phyloP scores from a whole-genome alignment of 768 basidiomycete species.

The Phlebiopsis gigantea region DNA sequence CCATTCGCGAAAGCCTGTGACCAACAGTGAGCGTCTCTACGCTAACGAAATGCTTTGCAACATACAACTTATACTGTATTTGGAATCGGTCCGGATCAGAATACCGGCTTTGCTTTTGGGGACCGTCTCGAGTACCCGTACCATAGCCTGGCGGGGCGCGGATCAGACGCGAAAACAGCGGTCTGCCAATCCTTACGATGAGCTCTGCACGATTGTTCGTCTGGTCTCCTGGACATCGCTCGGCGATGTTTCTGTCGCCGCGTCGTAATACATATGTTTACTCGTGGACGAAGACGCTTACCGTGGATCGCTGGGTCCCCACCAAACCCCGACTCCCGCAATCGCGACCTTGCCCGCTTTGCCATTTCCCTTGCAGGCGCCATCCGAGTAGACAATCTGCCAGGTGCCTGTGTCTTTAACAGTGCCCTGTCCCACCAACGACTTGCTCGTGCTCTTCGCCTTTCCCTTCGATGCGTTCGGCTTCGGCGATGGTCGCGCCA shows the following conservation, averaged over 20 bases:
- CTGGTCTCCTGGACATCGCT: constrained; percentile 77
- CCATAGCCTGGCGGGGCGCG: constrained; percentile 59
- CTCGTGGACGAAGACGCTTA: constrained; percentile 19
- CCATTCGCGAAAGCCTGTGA: constrained; percentile 64
- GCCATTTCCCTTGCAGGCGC: constrained; percentile 84
- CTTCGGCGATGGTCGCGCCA: neutral
- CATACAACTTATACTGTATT: constrained; percentile 74
- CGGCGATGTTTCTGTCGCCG: constrained; percentile 76
- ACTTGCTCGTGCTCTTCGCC: neutral
- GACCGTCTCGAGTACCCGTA: constrained; percentile 72
- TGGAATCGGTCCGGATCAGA: constrained; percentile 80
- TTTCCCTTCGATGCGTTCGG: neutral
- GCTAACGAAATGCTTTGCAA: neutral
- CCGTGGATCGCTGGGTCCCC: constrained; percentile 67
- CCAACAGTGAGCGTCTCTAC: neutral
- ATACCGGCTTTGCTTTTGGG: constrained; percentile 51
- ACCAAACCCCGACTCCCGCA: constrained; percentile 90
- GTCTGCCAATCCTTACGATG: constrained; percentile 43
- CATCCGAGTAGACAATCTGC: constrained; percentile 77
- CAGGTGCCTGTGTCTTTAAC: constrained; percentile 19
- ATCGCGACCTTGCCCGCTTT: constrained; percentile 53
- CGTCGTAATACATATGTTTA: neutral
- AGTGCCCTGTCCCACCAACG: constrained; percentile 5
- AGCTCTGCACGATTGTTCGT: constrained; percentile 90
- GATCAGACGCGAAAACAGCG: neutral